These are phyloP conservation scores for Glonium stellatum DNA, from an alignment of 495 filamentous ascomycete species.

Conservation along the genomic window DNA sequence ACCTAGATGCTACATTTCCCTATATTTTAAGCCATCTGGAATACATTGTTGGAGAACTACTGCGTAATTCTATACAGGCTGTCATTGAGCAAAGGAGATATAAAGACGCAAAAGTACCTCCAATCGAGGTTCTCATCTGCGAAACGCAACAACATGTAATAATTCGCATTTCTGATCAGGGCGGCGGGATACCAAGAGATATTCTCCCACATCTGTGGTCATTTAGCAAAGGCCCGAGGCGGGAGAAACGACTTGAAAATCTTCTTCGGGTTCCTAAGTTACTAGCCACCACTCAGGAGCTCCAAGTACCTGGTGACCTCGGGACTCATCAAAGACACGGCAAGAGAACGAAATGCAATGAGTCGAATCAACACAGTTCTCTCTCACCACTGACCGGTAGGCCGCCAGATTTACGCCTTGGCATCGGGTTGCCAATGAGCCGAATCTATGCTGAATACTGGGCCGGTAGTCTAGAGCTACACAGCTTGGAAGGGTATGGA, in stretches of 20 bases:
- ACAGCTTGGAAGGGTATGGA: slow-evolving; percentile 92
- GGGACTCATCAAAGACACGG: slow-evolving; percentile 4
- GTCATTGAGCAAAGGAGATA: slow-evolving; percentile 62
- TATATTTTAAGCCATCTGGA: slow-evolving; percentile 95
- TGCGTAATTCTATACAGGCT: slow-evolving; percentile 91
- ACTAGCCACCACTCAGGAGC: slow-evolving; percentile 90
- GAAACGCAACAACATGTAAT: slow-evolving; percentile 94
- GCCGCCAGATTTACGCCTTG: slow-evolving; percentile 79
- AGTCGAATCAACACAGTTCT: slow-evolving; percentile 45
- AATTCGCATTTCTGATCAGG: slow-evolving; percentile 89
- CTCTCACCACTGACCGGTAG: slow-evolving; percentile 70
- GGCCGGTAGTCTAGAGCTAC: slow-evolving; percentile 87
- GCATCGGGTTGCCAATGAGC: slow-evolving; percentile 90
- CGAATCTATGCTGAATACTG: slow-evolving; percentile 97
- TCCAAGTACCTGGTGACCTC: slow-evolving; percentile 36
- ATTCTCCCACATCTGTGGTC: slow-evolving; percentile 90
- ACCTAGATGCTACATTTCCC: slow-evolving; percentile 84
- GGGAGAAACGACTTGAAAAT: slow-evolving; percentile 66
- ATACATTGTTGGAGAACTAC: slow-evolving; percentile 92
- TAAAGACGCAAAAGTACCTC: slow-evolving; percentile 50
- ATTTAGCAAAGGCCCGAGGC: slow-evolving; percentile 83
- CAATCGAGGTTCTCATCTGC: slow-evolving; percentile 90
- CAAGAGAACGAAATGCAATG: slow-evolving; percentile 30
- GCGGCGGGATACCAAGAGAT: slow-evolving; percentile 81
- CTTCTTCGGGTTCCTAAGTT: slow-evolving; percentile 81